A percentile compares a stretch with the other conserved stretches of the same genome.
These are phyloP conservation scores for Oenanthe javanica DNA, from an alignment of 140 eudicot genomes.

Conservation along the genomic window DNA sequence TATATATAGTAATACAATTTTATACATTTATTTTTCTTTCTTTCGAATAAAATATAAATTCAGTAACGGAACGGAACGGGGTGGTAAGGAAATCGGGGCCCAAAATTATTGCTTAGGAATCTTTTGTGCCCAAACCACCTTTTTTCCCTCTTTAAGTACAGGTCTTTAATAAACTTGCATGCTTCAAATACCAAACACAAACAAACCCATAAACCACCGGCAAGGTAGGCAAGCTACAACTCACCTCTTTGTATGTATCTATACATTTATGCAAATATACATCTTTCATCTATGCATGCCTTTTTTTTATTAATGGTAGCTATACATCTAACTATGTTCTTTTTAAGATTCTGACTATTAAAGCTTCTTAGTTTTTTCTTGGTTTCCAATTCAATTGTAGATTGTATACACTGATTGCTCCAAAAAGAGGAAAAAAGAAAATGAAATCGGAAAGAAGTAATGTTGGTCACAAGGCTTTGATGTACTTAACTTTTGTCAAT, in stretches of 20 bases:
- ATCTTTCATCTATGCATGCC: constrained; percentile 26
- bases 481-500: constrained; percentile 51
- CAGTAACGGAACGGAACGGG: neutral
- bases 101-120: neutral
- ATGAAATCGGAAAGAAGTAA: constrained; percentile 39
- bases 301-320: constrained; percentile 8
- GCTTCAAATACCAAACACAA: constrained; percentile 20
- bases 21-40: too few relatives aligned
- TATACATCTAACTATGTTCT: constrained; percentile 7
- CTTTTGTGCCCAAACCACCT: neutral
- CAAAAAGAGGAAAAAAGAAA: constrained; percentile 68
- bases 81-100: neutral
- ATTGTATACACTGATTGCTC: constrained; percentile 49
- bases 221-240: constrained; percentile 14
- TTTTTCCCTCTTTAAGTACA: constrained; percentile 14
- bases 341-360: constrained; percentile 21
- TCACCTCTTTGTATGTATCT: neutral
- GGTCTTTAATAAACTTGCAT: constrained; percentile 23
- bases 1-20: too few relatives aligned
- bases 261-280: neutral
- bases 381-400: constrained; percentile 27
- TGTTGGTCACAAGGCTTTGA: constrained; percentile 21
- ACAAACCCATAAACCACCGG: neutral
- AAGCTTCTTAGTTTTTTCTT: constrained; percentile 24
- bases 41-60: too few relatives aligned